Conservation (phyloP, 2,329 filamentous ascomycete genomes). For the Fusarium denticulatum region DNA sequence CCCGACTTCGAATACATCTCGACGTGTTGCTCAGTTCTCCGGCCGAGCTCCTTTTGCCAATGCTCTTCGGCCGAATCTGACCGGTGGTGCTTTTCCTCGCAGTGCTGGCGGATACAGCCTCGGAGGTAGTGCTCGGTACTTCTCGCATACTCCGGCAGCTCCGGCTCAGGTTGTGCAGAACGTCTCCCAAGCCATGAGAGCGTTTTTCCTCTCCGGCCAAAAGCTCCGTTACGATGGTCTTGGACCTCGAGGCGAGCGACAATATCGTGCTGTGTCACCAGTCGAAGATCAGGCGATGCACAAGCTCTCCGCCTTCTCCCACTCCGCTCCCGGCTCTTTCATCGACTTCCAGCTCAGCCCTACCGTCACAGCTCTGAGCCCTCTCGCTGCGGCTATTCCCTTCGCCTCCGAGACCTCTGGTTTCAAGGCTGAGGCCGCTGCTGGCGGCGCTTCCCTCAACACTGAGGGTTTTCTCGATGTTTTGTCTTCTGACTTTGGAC, state of each 20-base stretch:
- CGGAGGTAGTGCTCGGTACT: slow-evolving; percentile 81
- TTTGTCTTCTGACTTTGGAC: slow-evolving; percentile 87
- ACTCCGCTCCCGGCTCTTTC: slow-evolving; percentile 75
- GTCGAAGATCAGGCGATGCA: slow-evolving; percentile 77
- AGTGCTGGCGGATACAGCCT: slow-evolving; percentile 89
- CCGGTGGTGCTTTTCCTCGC: slow-evolving; percentile 83
- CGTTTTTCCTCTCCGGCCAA: slow-evolving; percentile 91
- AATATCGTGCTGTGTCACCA: slow-evolving; percentile 79
- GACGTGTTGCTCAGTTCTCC: slow-evolving; percentile 68
- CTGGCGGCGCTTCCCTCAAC: slow-evolving; percentile 72
- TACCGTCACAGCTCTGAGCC: slow-evolving; percentile 86
- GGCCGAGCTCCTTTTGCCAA: slow-evolving; percentile 87
- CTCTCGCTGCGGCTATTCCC: slow-evolving; percentile 68
- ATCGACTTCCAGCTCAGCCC: slow-evolving; percentile 91
- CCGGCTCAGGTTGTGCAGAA: slow-evolving; percentile 94
- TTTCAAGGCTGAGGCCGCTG: slow-evolving; percentile 52
- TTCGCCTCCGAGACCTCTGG: slow-evolving; percentile 56
- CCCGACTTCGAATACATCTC: slow-evolving; percentile 60
- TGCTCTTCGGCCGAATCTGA: slow-evolving; percentile 89
- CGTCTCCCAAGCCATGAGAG: slow-evolving; percentile 91
- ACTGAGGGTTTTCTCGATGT: slow-evolving; percentile 85
- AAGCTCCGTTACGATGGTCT: slow-evolving; percentile 88
- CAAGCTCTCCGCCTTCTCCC: slow-evolving; percentile 70
- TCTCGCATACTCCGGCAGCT: slow-evolving; percentile 85
- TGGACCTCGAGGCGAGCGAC: slow-evolving; percentile 77